Evolutionary conservation across 208 protist species (phyloP).

Genomic region (Leishmania arabica): DNA sequence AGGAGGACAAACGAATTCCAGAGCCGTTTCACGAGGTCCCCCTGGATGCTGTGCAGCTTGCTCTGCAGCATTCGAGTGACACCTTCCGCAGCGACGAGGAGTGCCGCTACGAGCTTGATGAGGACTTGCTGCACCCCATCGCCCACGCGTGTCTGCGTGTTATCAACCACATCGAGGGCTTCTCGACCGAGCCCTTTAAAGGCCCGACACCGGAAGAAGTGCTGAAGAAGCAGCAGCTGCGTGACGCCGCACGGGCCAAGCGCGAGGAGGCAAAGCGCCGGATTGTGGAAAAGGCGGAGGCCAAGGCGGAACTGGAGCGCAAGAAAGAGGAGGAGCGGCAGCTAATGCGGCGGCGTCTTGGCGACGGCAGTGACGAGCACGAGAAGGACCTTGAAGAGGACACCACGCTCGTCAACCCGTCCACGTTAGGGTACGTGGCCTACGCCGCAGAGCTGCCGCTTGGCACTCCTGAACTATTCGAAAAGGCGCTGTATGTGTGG

Average conservation of each 20-base stretch:
- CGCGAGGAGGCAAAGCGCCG: constrained; percentile 63
- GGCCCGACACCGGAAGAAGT: constrained; percentile 55
- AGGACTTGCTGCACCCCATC: constrained; percentile 87
- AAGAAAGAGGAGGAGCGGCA: constrained; percentile 70
- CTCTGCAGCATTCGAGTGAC: constrained; percentile 40
- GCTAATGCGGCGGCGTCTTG: constrained; percentile 53
- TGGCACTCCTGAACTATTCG: constrained; percentile 44
- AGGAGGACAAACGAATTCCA: constrained; percentile 44
- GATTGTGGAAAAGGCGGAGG: constrained; percentile 42
- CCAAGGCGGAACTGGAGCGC: constrained; percentile 51
- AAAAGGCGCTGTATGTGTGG: constrained; percentile 83
- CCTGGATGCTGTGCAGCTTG: constrained; percentile 38
- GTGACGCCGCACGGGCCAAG: constrained; percentile 57
- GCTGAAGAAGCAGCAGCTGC: constrained; percentile 54
- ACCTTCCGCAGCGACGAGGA: constrained; percentile 77
- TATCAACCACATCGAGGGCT: constrained; percentile 87
- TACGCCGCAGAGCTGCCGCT: constrained; percentile 51
- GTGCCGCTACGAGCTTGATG: constrained; percentile 82
- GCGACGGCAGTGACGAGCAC: constrained; percentile 34
- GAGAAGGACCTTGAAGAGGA: constrained; percentile 47
- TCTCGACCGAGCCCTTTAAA: constrained; percentile 58
- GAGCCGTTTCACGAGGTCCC: constrained; percentile 72
- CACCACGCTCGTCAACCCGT: constrained; percentile 46
- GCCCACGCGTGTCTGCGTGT: constrained; percentile 74
- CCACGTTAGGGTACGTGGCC: constrained; percentile 48